Percentiles rank a stretch among this genome's conserved stretches.
phyloP scores from a whole-genome alignment of 1,284 basidiomycete genomes.

The Kwoniella shivajii region DNA sequence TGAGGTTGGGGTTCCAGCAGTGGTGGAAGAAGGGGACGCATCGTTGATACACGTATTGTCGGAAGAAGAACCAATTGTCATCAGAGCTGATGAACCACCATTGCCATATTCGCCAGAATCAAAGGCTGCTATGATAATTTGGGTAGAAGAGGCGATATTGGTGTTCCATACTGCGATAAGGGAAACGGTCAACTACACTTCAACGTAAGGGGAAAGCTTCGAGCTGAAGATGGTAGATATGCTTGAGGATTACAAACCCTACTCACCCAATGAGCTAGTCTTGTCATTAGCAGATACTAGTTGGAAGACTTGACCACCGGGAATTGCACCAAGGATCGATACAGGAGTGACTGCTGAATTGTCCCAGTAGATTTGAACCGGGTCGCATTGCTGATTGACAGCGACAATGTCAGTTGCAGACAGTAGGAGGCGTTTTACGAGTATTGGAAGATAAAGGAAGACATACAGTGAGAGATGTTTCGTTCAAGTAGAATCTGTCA shows the following conservation, averaged over 20 bases:
- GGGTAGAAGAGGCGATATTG: slow-evolving; percentile 37
- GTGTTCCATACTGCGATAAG: slow-evolving; percentile 33
- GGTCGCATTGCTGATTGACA: slow-evolving; percentile 33
- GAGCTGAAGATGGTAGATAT: too few species aligned
- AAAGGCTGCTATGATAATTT: slow-evolving; percentile 43
- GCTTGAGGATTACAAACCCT: not conserved
- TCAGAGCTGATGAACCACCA: slow-evolving; percentile 39
- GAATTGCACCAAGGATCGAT: slow-evolving; percentile 44
- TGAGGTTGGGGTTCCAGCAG: slow-evolving; percentile 11
- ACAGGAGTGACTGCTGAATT: slow-evolving; percentile 31
- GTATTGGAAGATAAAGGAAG: not conserved
- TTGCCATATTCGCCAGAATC: slow-evolving; percentile 25
- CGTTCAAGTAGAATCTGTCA: slow-evolving; percentile 40
- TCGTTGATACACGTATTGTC: slow-evolving; percentile 32
- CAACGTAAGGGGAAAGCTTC: not conserved
- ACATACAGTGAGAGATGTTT: slow-evolving; percentile 36
- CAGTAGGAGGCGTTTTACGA: not conserved
- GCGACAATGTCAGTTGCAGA: slow-evolving; percentile 1
- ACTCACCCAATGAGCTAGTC: slow-evolving; percentile 21
- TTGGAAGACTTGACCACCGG: slow-evolving; percentile 43
- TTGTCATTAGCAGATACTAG: slow-evolving; percentile 20
- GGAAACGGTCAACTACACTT: too few species aligned
- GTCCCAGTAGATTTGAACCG: slow-evolving; percentile 42
- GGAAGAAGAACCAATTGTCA: slow-evolving; percentile 29
- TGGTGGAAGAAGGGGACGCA: slow-evolving; percentile 38